phyloP scores from a whole-genome alignment of 768 basidiomycete species.

The Austroboletus eburneus region DNA sequence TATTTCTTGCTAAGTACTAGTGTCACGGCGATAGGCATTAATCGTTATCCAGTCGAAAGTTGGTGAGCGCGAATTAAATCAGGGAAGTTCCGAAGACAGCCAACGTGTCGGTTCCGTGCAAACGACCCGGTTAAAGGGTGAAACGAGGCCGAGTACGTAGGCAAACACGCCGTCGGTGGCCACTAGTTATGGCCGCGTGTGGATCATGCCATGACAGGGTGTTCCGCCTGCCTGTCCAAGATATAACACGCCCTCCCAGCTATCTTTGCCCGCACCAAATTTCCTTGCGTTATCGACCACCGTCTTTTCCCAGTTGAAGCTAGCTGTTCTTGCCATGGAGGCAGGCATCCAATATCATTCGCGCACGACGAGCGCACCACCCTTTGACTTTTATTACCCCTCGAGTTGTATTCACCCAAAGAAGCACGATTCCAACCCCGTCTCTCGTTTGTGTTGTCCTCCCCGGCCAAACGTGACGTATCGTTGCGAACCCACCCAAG shows the following conservation, averaged over 20 bases:
- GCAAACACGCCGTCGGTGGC: conserved; percentile 18
- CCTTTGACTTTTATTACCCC: conserved; percentile 13
- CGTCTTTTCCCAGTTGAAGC: neutral
- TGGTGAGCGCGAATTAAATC: conserved; percentile 16
- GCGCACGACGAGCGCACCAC: conserved; percentile 20
- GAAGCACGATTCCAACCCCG: conserved; percentile 18
- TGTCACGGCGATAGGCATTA: conserved; percentile 7
- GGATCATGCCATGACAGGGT: conserved; percentile 30
- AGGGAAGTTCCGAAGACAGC: conserved; percentile 7
- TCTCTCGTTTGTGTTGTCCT: conserved; percentile 21
- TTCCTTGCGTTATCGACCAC: conserved; percentile 14
- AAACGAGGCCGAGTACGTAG: conserved; percentile 31
- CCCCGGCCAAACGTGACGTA: conserved; percentile 15
- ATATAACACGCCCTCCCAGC: conserved; percentile 25
- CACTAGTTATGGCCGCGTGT: conserved; percentile 25
- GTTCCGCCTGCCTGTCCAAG: conserved; percentile 24
- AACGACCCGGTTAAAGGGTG: conserved; percentile 5
- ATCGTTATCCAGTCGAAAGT: conserved; percentile 9
- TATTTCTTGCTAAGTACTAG: conserved; percentile 8
- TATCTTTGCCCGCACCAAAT: conserved; percentile 17
- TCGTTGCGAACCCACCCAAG: conserved; percentile 11
- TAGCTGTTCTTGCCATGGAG: conserved; percentile 21
- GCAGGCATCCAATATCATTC: conserved; percentile 27
- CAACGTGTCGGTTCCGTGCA: conserved; percentile 29
- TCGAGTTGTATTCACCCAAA: conserved; percentile 18